Conservation (phyloP, 495 filamentous ascomycete species). For the Penicillium canariense region DNA sequence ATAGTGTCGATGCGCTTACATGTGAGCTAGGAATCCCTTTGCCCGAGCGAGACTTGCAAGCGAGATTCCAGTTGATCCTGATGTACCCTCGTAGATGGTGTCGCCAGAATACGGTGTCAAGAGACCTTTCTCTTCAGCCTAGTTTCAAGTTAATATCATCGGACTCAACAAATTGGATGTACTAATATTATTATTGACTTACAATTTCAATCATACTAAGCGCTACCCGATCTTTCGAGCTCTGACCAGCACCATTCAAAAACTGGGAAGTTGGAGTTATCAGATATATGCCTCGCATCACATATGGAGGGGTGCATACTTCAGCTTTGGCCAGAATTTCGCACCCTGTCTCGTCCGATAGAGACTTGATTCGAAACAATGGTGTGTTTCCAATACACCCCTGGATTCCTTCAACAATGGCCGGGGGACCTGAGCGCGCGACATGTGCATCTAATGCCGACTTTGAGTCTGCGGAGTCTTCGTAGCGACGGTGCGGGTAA, state of each 20-base stretch:
- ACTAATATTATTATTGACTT: conserved; percentile 14
- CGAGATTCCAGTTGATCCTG: conserved; percentile 91
- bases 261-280: conserved; percentile 47
- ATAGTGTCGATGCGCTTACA: conserved; percentile 47
- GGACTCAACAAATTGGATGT: not conserved
- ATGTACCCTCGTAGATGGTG: conserved; percentile 95
- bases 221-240: conserved; percentile 93
- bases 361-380: conserved; percentile 78
- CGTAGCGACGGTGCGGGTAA: conserved; percentile 55
- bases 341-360: conserved; percentile 90
- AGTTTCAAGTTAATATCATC: not conserved
- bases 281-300: not conserved
- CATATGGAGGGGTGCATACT: conserved; percentile 32
- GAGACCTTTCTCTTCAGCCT: conserved; percentile 77
- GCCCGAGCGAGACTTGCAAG: conserved; percentile 85
- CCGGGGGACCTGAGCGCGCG: conserved; percentile 38
- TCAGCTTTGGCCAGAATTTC: conserved; percentile 94
- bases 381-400: conserved; percentile 94
- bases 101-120: conserved; percentile 80
- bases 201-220: conserved; percentile 79
- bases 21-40: conserved; percentile 86
- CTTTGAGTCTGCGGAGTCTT: conserved; percentile 4
- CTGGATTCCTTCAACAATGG: conserved; percentile 72
- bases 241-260: conserved; percentile 91
- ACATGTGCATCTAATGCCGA: conserved; percentile 15